These are phyloP conservation scores for Hortiboletus rubellus DNA, from an alignment of 1,284 basidiomycete genomes.

Conservation along the genomic window DNA sequence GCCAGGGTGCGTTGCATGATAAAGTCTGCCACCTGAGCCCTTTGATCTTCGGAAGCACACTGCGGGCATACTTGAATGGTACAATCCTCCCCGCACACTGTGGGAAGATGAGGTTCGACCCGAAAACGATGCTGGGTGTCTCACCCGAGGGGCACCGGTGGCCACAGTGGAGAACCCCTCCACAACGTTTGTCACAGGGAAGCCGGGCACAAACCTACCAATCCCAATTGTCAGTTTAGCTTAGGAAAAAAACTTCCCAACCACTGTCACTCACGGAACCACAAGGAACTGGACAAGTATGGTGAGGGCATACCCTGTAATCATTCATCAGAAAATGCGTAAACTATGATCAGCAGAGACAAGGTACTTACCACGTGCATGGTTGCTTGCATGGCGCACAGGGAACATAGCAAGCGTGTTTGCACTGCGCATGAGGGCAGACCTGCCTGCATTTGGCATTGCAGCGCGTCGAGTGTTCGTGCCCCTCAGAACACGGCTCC, in stretches of 20 bases:
- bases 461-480: conserved; percentile 53
- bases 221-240: not conserved
- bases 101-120: conserved; percentile 2
- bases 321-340: not conserved
- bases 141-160: conserved; percentile 69
- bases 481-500: conserved; percentile 49
- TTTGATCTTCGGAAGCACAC: conserved; percentile 47
- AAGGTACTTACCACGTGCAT: conserved; percentile 51
- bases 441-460: conserved; percentile 51
- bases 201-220: conserved; percentile 64
- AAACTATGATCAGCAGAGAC: not conserved
- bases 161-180: conserved; percentile 50
- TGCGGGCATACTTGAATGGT: conserved; percentile 51
- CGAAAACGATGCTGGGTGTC: conserved; percentile 6
- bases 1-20: conserved; percentile 52
- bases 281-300: conserved; percentile 61
- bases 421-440: conserved; percentile 56
- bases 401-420: conserved; percentile 47
- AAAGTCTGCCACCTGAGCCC: conserved; percentile 54
- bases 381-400: conserved; percentile 66
- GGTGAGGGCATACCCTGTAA: conserved; percentile 53
- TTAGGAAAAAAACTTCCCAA: not conserved
- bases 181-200: conserved; percentile 64
- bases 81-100: conserved; percentile 73
- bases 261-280: conserved; percentile 53